phyloP scores from a whole-genome alignment of 2,329 filamentous ascomycete genomes.

The Colletotrichum magnum region DNA sequence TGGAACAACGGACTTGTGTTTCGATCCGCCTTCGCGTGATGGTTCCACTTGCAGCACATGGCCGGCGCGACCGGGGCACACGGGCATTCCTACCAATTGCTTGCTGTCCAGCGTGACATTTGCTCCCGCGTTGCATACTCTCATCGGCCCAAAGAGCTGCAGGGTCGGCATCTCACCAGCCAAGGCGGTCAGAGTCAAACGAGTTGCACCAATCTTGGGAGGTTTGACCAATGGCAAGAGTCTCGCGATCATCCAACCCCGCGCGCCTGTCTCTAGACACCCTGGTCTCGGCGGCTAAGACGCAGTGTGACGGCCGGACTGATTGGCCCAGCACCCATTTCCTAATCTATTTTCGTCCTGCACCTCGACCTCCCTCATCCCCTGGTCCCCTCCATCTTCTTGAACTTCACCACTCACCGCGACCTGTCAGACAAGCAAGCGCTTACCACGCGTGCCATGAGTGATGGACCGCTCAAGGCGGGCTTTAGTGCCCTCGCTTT shows the following conservation, averaged over 20 bases:
- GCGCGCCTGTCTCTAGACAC: constrained; percentile 39
- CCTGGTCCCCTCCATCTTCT: constrained; percentile 33
- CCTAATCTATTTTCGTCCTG: constrained; percentile 38
- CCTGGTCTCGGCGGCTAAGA: constrained; percentile 42
- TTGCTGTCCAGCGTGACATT: not conserved
- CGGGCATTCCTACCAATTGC: too few species aligned
- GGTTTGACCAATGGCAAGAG: constrained; percentile 28
- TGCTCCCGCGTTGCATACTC: constrained; percentile 28
- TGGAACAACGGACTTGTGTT: constrained; percentile 11
- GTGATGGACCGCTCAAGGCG: constrained; percentile 22
- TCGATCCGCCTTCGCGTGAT: constrained; percentile 1
- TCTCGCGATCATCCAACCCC: constrained; percentile 37
- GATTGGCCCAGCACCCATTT: constrained; percentile 46
- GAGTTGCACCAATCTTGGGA: constrained; percentile 23
- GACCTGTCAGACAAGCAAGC: constrained; percentile 33
- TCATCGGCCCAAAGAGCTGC: constrained; percentile 14
- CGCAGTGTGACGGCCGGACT: constrained; percentile 50
- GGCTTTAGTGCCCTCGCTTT: constrained; percentile 12
- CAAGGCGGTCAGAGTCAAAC: constrained; percentile 27
- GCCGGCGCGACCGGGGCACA: not conserved
- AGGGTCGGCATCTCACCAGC: constrained; percentile 24
- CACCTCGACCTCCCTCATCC: constrained; percentile 25
- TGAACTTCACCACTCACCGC: constrained; percentile 36
- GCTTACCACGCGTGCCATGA: constrained; percentile 38
- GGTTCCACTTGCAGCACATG: not conserved